Conservation (phyloP, 1,284 basidiomycete species). For the Boletus austroedulis region DNA sequence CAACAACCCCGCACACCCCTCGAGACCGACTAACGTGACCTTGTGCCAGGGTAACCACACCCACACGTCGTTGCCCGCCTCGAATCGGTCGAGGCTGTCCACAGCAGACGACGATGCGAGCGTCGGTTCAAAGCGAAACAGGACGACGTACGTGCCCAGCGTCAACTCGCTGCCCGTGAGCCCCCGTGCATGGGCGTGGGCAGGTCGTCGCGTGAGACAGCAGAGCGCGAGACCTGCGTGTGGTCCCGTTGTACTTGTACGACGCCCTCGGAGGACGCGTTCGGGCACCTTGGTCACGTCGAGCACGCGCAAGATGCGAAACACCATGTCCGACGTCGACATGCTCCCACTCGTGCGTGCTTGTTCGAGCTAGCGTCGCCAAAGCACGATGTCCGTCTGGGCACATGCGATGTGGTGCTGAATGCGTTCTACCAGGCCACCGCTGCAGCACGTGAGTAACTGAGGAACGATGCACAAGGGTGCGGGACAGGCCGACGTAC, state of each 20-base stretch:
- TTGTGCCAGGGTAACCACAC: constrained; percentile 37
- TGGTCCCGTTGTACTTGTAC: constrained; percentile 2
- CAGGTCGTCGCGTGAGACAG: constrained; percentile 26
- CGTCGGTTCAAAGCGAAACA: constrained; percentile 28
- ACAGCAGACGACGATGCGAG: constrained; percentile 12
- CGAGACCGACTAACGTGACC: constrained; percentile 16
- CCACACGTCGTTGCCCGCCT: constrained; percentile 27
- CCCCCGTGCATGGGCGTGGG: no score
- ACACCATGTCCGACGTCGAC: constrained; percentile 34
- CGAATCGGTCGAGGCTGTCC: constrained; percentile 21
- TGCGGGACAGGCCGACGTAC: constrained; percentile 14
- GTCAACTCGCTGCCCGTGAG: constrained; percentile 20
- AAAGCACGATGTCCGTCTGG: constrained; percentile 45
- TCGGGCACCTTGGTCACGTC: constrained; percentile 22
- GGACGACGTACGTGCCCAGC: constrained; percentile 30
- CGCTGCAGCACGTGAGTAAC: constrained; percentile 32
- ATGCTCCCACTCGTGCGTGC: constrained; percentile 22
- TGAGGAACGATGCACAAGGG: background rate
- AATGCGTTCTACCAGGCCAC: constrained; percentile 50
- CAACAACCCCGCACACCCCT: constrained; percentile 11
- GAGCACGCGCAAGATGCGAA: constrained; percentile 38
- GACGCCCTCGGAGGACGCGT: no score
- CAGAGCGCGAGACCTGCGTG: constrained; percentile 31
- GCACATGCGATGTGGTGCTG: constrained; percentile 40
- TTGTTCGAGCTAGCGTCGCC: constrained; percentile 47